Evolutionary conservation across 208 protist genomes (phyloP).

Genomic region (Wallacemonas sp.): DNA sequence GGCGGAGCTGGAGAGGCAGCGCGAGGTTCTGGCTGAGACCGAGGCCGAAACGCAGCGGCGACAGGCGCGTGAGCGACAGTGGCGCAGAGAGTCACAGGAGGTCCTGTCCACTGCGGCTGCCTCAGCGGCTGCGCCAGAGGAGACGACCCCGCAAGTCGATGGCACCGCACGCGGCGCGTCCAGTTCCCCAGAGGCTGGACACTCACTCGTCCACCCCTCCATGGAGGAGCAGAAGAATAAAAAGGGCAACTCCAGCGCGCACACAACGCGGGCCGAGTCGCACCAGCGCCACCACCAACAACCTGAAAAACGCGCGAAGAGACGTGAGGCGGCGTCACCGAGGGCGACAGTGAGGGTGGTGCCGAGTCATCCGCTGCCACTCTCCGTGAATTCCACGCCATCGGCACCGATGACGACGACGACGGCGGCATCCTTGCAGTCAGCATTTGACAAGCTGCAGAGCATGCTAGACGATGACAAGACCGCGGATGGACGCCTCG

Average conservation of each 20-base stretch:
- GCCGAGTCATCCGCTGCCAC: not conserved
- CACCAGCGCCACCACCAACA: too few species aligned
- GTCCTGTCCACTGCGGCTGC: not conserved
- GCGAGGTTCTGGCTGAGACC: slow-evolving; percentile 20
- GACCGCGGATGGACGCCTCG: too few species aligned
- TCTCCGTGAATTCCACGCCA: not conserved
- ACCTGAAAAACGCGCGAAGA: too few species aligned
- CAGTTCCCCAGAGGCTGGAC: too few species aligned
- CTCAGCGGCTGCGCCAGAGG: not conserved
- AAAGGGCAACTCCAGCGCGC: too few species aligned
- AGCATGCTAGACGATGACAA: not conserved
- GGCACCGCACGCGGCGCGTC: too few species aligned
- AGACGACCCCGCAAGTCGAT: too few species aligned
- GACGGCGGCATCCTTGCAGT: not conserved
- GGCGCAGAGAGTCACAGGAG: not conserved
- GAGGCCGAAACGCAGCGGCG: slow-evolving; percentile 20
- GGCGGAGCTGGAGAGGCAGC: slow-evolving; percentile 38
- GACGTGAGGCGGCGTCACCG: too few species aligned
- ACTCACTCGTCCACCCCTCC: too few species aligned
- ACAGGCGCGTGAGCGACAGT: not conserved
- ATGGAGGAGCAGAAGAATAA: too few species aligned
- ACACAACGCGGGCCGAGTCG: too few species aligned
- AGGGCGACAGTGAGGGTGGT: not conserved
- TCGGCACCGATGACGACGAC: not conserved
- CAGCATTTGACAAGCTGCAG: not conserved